Base-by-base conservation (phyloP, 768 basidiomycete species). In the Mycena metata region DNA sequence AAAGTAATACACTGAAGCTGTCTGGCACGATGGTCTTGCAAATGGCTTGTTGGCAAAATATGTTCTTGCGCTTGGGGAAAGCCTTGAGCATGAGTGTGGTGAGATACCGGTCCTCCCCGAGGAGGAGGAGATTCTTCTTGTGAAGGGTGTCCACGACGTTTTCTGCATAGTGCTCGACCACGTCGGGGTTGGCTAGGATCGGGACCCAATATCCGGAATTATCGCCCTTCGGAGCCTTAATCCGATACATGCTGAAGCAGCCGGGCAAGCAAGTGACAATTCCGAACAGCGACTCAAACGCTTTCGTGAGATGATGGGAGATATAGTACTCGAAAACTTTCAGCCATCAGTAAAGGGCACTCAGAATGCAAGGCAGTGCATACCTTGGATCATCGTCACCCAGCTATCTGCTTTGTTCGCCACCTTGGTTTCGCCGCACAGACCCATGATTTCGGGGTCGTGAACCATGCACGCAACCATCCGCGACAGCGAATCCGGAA, bases 321-420 rank as follows among this genome's bases (percentile, higher is more conserved):
- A 98, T 98, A 84, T 99, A 99, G 80, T 99, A 99, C 81, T 99
- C 97, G 79, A 99, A 99, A 61, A 99, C 98, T 98, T 72, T 16
- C 60, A 41, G 39, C 54, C n/a, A 17, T 21, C 11, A 60, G 43
- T 26, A 65, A 54, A 49, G 26, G 47, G 69, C 30, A 50, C 47
- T 39, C 39, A 15, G 8, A 12, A 51, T 88, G 92, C 82, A 92
- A 91, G 12, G 16, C 42, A 41, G 46, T 30, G 81, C 93, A 49
- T 64, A 96, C 97, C 96, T 86, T 99, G 98, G 81, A 99, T 99
- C 98, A 99, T 99, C 19, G 97, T 98, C 46, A 99, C 96, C 85
- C 97, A 98, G 9, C 96, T 96, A 77, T 99, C 97, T 15, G 91
- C 90, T 84, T 99, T 99, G 84, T 99, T 99, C 36, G 98, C 98